Evolutionary conservation across 768 basidiomycete genomes (phyloP).

Genomic region (Kwoniella sp.): DNA sequence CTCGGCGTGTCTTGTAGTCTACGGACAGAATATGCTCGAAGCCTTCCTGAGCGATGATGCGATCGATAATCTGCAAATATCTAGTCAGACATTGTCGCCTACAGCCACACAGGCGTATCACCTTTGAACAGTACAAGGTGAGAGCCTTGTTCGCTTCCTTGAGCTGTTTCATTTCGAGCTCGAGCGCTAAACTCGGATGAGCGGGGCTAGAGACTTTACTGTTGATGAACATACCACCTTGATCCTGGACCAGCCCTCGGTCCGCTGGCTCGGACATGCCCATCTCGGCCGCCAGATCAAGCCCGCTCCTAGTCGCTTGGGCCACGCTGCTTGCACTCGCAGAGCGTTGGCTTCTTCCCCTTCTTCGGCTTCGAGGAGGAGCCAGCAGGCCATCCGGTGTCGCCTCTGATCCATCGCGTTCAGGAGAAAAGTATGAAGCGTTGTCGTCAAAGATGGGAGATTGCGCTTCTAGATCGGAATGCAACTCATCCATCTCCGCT

Average conservation of each 20-base stretch:
- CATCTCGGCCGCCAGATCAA: slow-evolving; percentile 68
- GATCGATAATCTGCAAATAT: slow-evolving; percentile 69
- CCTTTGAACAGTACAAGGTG: slow-evolving; percentile 86
- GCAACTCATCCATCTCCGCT: slow-evolving; percentile 26
- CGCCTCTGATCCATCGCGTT: slow-evolving; percentile 4
- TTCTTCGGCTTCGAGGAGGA: slow-evolving; percentile 4
- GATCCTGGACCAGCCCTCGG: slow-evolving; percentile 3
- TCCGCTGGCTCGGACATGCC: slow-evolving; percentile 64
- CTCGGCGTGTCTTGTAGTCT: slow-evolving; percentile 57
- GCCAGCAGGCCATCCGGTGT: slow-evolving; percentile 2
- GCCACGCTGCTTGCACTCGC: slow-evolving; percentile 14
- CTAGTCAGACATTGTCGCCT: neutral
- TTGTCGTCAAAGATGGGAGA: slow-evolving; percentile 26
- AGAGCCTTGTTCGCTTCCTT: slow-evolving; percentile 95
- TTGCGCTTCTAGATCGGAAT: slow-evolving; percentile 31
- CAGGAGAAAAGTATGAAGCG: slow-evolving; percentile 5
- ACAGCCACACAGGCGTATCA: slow-evolving; percentile 3
- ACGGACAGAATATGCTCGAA: slow-evolving; percentile 95
- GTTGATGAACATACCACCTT: too few relatives aligned
- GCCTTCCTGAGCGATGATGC: slow-evolving; percentile 87
- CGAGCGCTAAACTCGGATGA: too few relatives aligned
- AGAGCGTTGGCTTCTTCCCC: slow-evolving; percentile 6
- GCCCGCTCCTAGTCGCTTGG: slow-evolving; percentile 18
- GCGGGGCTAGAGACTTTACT: too few relatives aligned
- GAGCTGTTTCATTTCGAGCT: slow-evolving; percentile 81